Conservation (phyloP, 139 green algal genomes). For the Dunaliella primolecta region DNA sequence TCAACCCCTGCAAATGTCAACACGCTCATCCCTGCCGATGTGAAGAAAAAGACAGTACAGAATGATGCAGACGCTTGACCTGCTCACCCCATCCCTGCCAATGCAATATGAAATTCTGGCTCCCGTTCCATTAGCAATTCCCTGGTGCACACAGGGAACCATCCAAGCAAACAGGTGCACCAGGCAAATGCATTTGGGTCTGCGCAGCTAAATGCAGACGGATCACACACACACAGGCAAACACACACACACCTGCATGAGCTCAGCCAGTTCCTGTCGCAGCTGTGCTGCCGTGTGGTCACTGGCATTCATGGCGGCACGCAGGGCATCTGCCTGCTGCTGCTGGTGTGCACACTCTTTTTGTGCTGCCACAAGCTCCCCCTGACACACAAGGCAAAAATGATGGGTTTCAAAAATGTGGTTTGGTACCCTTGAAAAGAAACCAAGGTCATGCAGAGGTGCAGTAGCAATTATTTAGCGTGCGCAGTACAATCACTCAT, state of each 20-base stretch:
- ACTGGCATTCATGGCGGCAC: neutral
- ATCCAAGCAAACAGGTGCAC: no score
- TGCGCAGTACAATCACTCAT: no score
- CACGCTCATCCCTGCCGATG: no score
- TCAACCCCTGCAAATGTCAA: no score
- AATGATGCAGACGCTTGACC: no score
- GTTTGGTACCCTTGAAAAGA: neutral
- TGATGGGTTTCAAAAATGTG: neutral
- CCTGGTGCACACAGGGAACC: no score
- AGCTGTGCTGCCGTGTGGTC: constrained; percentile 9
- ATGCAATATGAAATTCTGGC: no score
- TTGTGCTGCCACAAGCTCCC: neutral
- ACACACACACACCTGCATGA: constrained; percentile 5
- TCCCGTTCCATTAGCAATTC: no score
- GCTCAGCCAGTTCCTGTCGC: constrained; percentile 7
- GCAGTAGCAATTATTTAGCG: neutral
- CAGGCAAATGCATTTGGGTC: no score
- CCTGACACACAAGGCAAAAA: neutral
- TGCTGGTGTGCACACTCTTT: neutral
- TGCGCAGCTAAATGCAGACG: no score
- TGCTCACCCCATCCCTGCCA: no score
- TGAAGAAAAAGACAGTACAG: no score
- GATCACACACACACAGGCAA: neutral
- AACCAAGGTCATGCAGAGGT: neutral
- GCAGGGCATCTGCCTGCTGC: neutral